Evolutionary conservation across 2,329 filamentous ascomycete genomes (phyloP), one percentile per base, ranked within the genome.

Genomic region (Botrytis paeoniae): DNA sequence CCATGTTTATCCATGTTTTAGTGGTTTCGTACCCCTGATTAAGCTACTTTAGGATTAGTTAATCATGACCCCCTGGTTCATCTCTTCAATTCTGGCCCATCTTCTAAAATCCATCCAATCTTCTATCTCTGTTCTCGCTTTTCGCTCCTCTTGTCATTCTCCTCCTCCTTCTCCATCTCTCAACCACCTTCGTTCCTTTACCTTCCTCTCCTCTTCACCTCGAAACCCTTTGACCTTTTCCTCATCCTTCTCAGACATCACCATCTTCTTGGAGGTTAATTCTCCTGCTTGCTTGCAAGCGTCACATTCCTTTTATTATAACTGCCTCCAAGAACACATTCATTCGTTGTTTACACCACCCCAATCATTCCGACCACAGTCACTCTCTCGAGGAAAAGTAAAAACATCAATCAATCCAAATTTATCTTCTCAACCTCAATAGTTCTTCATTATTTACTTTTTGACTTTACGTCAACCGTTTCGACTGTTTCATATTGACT

Each of bases 201-300:
- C 61, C 63, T 60, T 45, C 41, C 57, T 43, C 75, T 74, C 72
- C 73, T 75, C 76, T 71, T 72, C 75, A 75, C 73, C 76, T 78
- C 51, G 14, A 54, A 54, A 29, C 51, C n/a, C 51, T 54, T 29
- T 29, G 51, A 54, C 51, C n/a, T 29, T 54, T 54, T 29, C 75
- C 35, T 66, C 78, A 78, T 80, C 78, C 74, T 77, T 78, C 76
- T 78, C 75, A 73, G 71, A 41, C 80, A 60, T 72, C 60, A 69
- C 74, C 37, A 59, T 71, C 66, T 60, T 69, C 57, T 51, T 70
- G 65, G 54, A 66, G 39, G 69, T 73, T 82, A 39, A 62, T 35
- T 39, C 37, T 51, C 48, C 51, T 66, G 85, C 85, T 85, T 86
- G 86, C 85, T 84, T 86, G 85, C 86, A 82, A 87, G 87, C 86